Percentiles rank a stretch among this genome's conserved stretches.
Conservation (phyloP, 305 asterid genomes). For the Withania somnifera region DNA sequence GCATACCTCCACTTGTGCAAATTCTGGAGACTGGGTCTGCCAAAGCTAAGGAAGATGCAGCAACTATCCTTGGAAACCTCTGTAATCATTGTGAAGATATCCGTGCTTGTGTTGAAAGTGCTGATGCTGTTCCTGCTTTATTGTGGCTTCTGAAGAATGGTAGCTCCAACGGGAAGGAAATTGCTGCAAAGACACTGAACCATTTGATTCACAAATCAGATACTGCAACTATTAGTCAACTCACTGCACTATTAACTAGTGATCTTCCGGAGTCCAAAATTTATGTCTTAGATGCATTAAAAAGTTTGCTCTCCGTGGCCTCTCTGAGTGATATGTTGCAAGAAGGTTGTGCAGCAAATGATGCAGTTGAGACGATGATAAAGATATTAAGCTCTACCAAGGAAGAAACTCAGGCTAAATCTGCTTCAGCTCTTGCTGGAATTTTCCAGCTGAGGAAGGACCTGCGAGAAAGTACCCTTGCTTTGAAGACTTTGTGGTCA, state of each 20-base stretch:
- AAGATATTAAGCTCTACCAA: slow-evolving; percentile 67
- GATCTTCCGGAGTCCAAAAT: slow-evolving; percentile 96
- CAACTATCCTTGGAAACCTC: slow-evolving; percentile 86
- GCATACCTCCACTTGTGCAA: slow-evolving; percentile 97
- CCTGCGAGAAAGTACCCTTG: slow-evolving; percentile 75
- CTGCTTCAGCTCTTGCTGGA: slow-evolving; percentile 86
- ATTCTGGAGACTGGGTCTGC: slow-evolving; percentile 91
- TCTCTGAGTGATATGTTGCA: slow-evolving; percentile 71
- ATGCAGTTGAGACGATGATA: slow-evolving; percentile 94
- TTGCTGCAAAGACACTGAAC: slow-evolving; percentile 93
- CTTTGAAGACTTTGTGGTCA: slow-evolving; percentile 60
- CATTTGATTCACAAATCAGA: slow-evolving; percentile 99
- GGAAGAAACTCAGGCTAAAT: slow-evolving; percentile 94
- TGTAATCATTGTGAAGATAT: slow-evolving; percentile 98
- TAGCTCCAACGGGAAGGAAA: slow-evolving; percentile 90
- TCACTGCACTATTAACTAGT: slow-evolving; percentile 82
- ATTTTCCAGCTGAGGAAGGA: slow-evolving; percentile 82
- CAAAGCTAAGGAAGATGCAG: slow-evolving; percentile 94
- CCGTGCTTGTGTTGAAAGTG: slow-evolving; percentile 98
- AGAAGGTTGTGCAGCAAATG: slow-evolving; percentile 98
- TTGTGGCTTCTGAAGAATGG: slow-evolving; percentile 96
- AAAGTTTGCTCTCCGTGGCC: slow-evolving; percentile 87
- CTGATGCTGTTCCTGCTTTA: slow-evolving; percentile 95
- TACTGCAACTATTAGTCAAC: slow-evolving; percentile 98
- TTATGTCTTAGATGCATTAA: slow-evolving; percentile 85